These are phyloP conservation scores for Globisporangium recalcitrans DNA, from an alignment of 352 stramenopile genomes.

Conservation along the genomic window DNA sequence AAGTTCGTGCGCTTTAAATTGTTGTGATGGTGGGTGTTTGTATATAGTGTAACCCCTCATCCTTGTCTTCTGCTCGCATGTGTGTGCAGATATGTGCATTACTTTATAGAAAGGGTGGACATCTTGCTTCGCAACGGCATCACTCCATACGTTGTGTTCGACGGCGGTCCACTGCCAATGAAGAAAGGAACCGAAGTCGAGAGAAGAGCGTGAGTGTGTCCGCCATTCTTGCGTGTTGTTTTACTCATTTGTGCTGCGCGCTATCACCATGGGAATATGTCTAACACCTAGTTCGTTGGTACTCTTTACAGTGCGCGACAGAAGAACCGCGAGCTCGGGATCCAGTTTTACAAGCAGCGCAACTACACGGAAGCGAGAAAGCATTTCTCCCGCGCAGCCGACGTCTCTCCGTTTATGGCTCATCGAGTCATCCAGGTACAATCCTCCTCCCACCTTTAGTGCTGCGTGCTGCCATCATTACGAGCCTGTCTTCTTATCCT, in stretches of 20 bases:
- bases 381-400: conserved; percentile 62
- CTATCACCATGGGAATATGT: not conserved
- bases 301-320: conserved; percentile 35
- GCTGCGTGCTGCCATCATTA: not conserved
- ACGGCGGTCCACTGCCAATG: conserved; percentile 66
- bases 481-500: not conserved
- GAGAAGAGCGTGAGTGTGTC: conserved; percentile 33
- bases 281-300: not conserved
- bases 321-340: conserved; percentile 61
- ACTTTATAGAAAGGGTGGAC: conserved; percentile 64
- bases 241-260: not conserved
- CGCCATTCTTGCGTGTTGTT: not conserved
- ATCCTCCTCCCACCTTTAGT: not conserved
- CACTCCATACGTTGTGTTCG: conserved; percentile 75
- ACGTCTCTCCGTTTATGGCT: conserved; percentile 78
- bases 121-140: conserved; percentile 49
- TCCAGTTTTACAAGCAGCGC: conserved; percentile 49
- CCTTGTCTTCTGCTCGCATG: not conserved
- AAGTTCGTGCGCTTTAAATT: conserved; percentile 33
- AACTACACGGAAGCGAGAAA: conserved; percentile 64
- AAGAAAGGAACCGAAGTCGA: conserved; percentile 78
- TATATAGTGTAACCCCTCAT: not conserved
- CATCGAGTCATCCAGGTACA: conserved; percentile 70
- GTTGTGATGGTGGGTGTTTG: not conserved
- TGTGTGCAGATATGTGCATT: conserved; percentile 58